A percentile compares a stretch with the other conserved stretches of the same genome.
phyloP scores from a whole-genome alignment of 2,329 filamentous ascomycete genomes.

The Exserohilum rostratum region DNA sequence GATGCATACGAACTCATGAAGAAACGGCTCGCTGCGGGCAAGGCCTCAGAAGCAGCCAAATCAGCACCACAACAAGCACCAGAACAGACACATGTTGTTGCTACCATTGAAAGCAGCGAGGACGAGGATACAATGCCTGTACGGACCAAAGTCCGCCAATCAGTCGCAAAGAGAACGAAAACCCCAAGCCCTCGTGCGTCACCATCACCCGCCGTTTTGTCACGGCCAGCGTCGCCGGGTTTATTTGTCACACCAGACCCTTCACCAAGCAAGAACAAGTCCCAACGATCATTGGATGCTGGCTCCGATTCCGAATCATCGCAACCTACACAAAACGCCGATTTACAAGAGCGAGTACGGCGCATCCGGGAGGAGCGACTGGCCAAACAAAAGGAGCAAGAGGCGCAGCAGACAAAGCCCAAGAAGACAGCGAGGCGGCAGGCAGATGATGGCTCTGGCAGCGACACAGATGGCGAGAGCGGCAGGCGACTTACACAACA shows the following conservation, averaged over 20 bases:
- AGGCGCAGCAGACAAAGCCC: slow-evolving; percentile 50
- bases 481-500: slow-evolving; percentile 66
- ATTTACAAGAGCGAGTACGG: slow-evolving; percentile 74
- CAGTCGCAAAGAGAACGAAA: slow-evolving; percentile 14
- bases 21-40: slow-evolving; percentile 51
- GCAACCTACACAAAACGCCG: slow-evolving; percentile 57
- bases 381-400: slow-evolving; percentile 65
- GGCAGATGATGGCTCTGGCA: slow-evolving; percentile 52
- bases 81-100: slow-evolving; percentile 4
- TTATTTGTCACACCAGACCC: slow-evolving; percentile 63
- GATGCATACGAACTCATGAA: slow-evolving; percentile 56
- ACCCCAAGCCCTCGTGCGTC: slow-evolving; percentile 23
- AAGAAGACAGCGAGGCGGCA: slow-evolving; percentile 26
- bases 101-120: slow-evolving; percentile 25
- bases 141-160: slow-evolving; percentile 23
- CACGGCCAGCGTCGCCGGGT: slow-evolving; percentile 55
- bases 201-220: slow-evolving; percentile 23
- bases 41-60: slow-evolving; percentile 10
- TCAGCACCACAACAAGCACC: slow-evolving; percentile 8
- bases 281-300: neutral
- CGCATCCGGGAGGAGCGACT: slow-evolving; percentile 74
- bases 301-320: slow-evolving; percentile 56
- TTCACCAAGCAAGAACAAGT: slow-evolving; percentile 43
- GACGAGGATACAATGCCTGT: slow-evolving; percentile 42
- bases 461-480: slow-evolving; percentile 63